Evolutionary conservation across 441 rosid species (phyloP), one percentile per base, ranked within the genome.

Genomic region (Aleurites moluccanus): DNA sequence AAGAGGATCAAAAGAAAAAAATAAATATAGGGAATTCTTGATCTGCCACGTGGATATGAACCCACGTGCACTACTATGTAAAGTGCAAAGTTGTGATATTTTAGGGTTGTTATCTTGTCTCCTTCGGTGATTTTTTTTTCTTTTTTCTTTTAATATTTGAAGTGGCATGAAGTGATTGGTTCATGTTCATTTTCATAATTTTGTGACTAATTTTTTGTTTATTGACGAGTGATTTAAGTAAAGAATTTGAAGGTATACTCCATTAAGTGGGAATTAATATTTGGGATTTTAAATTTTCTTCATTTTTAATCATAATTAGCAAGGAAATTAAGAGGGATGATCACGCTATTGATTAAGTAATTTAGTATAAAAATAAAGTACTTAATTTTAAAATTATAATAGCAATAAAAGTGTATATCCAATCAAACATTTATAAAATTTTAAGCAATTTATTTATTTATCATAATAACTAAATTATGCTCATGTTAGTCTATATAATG

Each of bases 1-100:
- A 67, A 40, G 18, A 69, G 42, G 59, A 57, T 63, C 16, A 55
- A 47, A 3, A 10, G 15, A 45, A 23, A 16, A 2, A 13, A 25
- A 15, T 5, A 30, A 11, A 59, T 14, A 50, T 70, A 35, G 56
- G 23, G 56, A 49, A 18, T 25, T 52, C 56, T 40, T 6, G 6
- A 75, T 10, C 10, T 28, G 65, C 81, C 83, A 76, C 80, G 77
- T 77, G 75, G 77, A 74, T 18, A 49, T 25, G 44, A 38, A 11
- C 56, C 78, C 82, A 80, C 78, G 70, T 80, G 85, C 74, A 50
- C 59, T 21, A 2, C 21, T 3, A 13, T 13, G 14, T 27, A 67
- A 67, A 68, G 67, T 59, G 70, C 64, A 71, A 56, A 3, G 68
- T 35, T 64, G 10, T 25, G 59, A 13, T 30, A 59, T 57, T 30